Percentiles rank a stretch among this genome's conserved stretches.
These are phyloP conservation scores for Tetrahymena elliotti DNA, from an alignment of 73 alveolate genomes.

Conservation along the genomic window DNA sequence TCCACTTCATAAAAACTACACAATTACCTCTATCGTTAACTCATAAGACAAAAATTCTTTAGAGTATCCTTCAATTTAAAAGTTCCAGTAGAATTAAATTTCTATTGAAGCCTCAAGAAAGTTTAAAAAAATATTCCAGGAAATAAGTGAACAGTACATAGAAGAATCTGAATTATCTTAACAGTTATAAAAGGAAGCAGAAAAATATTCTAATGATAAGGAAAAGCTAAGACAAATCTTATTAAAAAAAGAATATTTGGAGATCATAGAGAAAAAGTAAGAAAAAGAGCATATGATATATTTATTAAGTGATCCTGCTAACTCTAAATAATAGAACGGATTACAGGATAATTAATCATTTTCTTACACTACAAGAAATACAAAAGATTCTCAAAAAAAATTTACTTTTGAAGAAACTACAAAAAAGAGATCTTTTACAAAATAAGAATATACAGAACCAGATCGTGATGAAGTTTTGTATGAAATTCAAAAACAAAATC, in stretches of 20 bases:
- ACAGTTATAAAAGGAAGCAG: background rate
- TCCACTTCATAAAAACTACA: background rate
- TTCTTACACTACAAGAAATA: background rate
- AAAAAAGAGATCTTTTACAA: background rate
- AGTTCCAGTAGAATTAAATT: background rate
- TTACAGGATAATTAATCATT: background rate
- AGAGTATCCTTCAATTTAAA: background rate
- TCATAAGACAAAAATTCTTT: background rate
- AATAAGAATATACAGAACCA: background rate
- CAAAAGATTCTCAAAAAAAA: background rate
- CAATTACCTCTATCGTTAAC: background rate
- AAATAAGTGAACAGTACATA: background rate
- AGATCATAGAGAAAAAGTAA: background rate
- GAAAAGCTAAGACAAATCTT: background rate
- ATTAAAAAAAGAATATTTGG: background rate
- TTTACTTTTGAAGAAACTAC: background rate
- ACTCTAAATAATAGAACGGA: background rate
- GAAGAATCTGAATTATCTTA: background rate
- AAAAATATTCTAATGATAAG: background rate
- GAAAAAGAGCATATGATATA: background rate
- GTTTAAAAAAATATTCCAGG: background rate
- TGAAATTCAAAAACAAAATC: background rate
- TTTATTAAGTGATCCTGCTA: background rate
- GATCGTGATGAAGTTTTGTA: background rate
- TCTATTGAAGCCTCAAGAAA: background rate